phyloP scores from a whole-genome alignment of 2,329 filamentous ascomycete species.

The Sordariomycetes sp. region DNA sequence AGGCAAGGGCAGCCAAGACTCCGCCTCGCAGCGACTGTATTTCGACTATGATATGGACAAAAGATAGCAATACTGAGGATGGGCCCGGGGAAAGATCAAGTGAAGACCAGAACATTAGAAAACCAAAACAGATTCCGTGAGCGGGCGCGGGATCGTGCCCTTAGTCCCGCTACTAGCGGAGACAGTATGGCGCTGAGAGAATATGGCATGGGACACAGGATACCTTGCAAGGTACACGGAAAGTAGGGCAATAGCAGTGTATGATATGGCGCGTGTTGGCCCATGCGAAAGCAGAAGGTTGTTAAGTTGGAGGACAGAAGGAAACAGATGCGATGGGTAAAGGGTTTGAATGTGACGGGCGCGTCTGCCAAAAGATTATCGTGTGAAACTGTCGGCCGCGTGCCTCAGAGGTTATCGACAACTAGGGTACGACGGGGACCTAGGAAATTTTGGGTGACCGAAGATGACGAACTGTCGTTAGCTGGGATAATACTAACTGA shows the following conservation, averaged over 20 bases:
- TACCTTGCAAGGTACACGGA: background rate
- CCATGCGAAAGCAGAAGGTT: background rate
- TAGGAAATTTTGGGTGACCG: background rate
- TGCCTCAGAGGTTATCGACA: background rate
- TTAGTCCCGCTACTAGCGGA: background rate
- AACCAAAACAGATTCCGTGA: background rate
- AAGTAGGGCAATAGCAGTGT: too few species aligned
- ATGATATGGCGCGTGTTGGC: background rate
- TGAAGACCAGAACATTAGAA: background rate
- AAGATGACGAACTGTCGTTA: background rate
- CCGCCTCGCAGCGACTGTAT: background rate
- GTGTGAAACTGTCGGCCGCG: background rate
- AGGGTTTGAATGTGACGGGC: background rate
- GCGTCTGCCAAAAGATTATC: background rate
- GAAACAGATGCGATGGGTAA: background rate
- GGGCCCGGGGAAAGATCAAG: background rate
- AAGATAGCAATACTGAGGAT: background rate
- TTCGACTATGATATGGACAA: background rate
- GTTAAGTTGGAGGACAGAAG: background rate
- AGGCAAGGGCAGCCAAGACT: slow-evolving; percentile 1
- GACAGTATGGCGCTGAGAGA: background rate
- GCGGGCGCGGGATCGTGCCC: background rate
- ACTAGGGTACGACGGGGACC: background rate
- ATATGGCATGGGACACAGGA: background rate
- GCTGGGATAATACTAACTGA: background rate